phyloP scores from a whole-genome alignment of 495 filamentous ascomycete species.

The Penicillium crystallinum region DNA sequence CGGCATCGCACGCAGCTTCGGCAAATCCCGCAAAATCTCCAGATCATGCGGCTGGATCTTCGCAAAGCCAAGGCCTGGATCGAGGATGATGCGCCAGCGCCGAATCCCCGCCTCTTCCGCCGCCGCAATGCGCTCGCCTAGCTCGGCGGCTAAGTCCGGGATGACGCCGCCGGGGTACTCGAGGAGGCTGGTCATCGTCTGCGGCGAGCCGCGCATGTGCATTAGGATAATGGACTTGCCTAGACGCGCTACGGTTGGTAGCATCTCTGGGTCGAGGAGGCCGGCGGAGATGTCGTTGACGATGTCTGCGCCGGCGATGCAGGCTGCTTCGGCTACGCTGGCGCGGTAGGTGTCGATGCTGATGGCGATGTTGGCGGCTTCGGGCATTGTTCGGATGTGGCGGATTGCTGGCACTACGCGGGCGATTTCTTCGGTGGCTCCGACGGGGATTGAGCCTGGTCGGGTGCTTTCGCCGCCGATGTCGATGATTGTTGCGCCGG shows the following conservation, averaged over 20 bases:
- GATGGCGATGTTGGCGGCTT: constrained; percentile 59
- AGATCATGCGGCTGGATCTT: constrained; percentile 79
- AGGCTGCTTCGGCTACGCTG: constrained; percentile 71
- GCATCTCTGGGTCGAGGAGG: constrained; percentile 72
- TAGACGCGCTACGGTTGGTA: constrained; percentile 69
- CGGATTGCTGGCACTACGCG: constrained; percentile 75
- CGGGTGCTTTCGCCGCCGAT: constrained; percentile 90
- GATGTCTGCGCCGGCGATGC: constrained; percentile 81
- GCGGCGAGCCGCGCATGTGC: constrained; percentile 90
- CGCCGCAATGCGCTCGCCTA: constrained; percentile 62
- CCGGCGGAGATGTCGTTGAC: constrained; percentile 94
- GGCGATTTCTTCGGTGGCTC: constrained; percentile 64
- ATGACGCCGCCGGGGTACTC: constrained; percentile 73
- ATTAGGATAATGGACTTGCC: constrained; percentile 84
- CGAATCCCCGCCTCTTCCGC: constrained; percentile 80
- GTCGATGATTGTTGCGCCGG: constrained; percentile 80
- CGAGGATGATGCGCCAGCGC: constrained; percentile 91
- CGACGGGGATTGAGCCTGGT: constrained; percentile 62
- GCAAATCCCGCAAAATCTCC: constrained; percentile 64
- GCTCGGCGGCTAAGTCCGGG: constrained; percentile 61
- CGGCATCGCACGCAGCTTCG: constrained; percentile 54
- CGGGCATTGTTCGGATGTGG: constrained; percentile 62
- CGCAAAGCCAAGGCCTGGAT: constrained; percentile 91
- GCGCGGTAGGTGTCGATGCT: constrained; percentile 92
- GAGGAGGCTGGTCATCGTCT: constrained; percentile 69